Evolutionary conservation across 768 basidiomycete species (phyloP).

Genomic region (Suillus subaureus): DNA sequence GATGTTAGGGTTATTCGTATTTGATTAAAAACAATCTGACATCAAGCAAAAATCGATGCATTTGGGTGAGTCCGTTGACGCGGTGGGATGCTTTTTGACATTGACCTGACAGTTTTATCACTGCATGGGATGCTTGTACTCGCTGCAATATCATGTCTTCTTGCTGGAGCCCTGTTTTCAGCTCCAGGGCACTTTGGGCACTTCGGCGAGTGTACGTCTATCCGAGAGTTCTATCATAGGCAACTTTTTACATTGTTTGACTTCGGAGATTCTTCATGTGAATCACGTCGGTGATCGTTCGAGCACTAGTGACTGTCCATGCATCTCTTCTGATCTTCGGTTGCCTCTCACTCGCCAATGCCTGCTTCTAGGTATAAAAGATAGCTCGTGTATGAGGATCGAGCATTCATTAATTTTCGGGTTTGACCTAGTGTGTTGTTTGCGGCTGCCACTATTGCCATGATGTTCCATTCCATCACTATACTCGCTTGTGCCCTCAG

Average conservation of each 20-base stretch:
- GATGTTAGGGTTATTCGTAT: neutral
- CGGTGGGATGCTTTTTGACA: neutral
- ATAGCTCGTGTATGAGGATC: neutral
- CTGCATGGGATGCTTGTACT: neutral
- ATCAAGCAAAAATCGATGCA: neutral
- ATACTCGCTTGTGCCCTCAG: neutral
- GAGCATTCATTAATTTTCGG: neutral
- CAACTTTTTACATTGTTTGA: neutral
- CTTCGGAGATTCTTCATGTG: neutral
- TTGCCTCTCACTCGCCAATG: neutral
- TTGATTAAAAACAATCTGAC: too few relatives aligned
- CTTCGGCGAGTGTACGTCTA: neutral
- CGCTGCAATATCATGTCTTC: neutral
- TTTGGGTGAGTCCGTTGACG: neutral
- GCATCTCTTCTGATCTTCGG: neutral
- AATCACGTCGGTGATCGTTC: neutral
- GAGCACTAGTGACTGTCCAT: neutral
- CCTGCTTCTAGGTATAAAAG: neutral
- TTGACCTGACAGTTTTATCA: neutral
- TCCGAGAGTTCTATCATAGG: neutral
- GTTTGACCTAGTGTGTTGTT: neutral
- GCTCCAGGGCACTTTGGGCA: neutral
- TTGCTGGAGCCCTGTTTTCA: neutral
- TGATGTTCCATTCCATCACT: neutral
- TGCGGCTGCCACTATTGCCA: neutral